Conservation (phyloP, 768 basidiomycete species). For the Nidularia sp. region DNA sequence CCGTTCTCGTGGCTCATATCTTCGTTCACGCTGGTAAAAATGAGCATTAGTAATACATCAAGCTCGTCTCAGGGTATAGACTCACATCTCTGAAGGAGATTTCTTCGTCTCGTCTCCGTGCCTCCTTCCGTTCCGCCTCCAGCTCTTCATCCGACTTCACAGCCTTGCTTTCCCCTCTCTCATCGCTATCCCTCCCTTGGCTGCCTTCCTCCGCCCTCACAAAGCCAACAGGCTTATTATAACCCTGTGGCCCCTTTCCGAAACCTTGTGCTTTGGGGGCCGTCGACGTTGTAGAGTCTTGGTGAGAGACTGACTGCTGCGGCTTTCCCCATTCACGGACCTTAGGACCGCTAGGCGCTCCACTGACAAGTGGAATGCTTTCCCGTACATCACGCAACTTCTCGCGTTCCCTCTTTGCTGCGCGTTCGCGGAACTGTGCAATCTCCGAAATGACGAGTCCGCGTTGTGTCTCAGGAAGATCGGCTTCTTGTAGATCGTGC, state of each 20-base stretch:
- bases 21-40: conserved; percentile 74
- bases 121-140: conserved; percentile 77
- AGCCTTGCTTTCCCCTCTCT: conserved; percentile 28
- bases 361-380: conserved; percentile 38
- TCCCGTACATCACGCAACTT: conserved; percentile 77
- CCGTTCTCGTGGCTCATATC: conserved; percentile 90
- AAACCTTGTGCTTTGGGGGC: conserved; percentile 41
- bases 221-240: conserved; percentile 78
- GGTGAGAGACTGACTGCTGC: conserved; percentile 32
- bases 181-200: conserved; percentile 20
- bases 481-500: conserved; percentile 93
- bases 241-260: conserved; percentile 71
- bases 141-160: conserved; percentile 85
- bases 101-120: conserved; percentile 75
- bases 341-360: conserved; percentile 70
- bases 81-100: conserved; percentile 82
- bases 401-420: conserved; percentile 87
- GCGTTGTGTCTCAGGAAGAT: conserved; percentile 90
- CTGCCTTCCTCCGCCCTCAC: conserved; percentile 60
- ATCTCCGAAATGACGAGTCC: conserved; percentile 95
- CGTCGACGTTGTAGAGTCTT: conserved; percentile 22
- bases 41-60: not conserved
- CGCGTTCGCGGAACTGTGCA: conserved; percentile 91
- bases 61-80: conserved; percentile 9
- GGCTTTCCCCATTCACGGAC: conserved; percentile 77